A percentile compares a stretch with the other conserved stretches of the same genome.
phyloP scores from a whole-genome alignment of 805 yeast species.

The Zygotorulaspora sp. region DNA sequence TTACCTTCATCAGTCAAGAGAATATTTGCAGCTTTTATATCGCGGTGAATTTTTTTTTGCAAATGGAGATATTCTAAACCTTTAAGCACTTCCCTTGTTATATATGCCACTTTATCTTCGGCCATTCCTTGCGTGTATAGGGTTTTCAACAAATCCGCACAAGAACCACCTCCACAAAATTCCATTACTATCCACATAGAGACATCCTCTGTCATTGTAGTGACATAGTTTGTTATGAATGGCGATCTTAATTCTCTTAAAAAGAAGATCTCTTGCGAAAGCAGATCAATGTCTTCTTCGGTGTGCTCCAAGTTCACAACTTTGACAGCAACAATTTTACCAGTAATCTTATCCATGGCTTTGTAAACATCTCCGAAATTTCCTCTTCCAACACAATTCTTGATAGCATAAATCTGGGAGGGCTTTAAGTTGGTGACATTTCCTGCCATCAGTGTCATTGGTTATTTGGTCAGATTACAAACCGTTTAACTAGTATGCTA shows the following conservation, averaged over 20 bases:
- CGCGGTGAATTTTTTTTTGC: conserved; percentile 79
- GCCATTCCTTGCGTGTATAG: conserved; percentile 29
- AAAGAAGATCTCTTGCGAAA: conserved; percentile 75
- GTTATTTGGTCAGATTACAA: neutral
- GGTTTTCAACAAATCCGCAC: conserved; percentile 64
- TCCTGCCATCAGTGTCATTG: conserved; percentile 5
- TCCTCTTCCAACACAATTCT: conserved; percentile 72
- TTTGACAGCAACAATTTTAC: conserved; percentile 72
- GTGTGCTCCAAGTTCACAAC: conserved; percentile 75
- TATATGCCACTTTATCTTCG: conserved; percentile 51
- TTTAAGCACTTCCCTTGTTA: conserved; percentile 56
- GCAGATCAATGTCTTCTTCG: conserved; percentile 65
- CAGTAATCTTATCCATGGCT: conserved; percentile 42
- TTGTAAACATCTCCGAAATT: conserved; percentile 83
- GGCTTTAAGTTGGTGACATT: conserved; percentile 19
- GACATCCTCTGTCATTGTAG: conserved; percentile 59
- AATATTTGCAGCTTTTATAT: conserved; percentile 86
- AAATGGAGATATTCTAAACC: conserved; percentile 77
- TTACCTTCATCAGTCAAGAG: conserved; percentile 63
- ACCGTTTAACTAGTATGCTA: too few relatives aligned
- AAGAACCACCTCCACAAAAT: conserved; percentile 92
- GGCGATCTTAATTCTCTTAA: conserved; percentile 62
- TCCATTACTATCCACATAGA: conserved; percentile 91
- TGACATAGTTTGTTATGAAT: conserved; percentile 60
- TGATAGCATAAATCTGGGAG: conserved; percentile 34